Conservation (phyloP, 1,284 basidiomycete genomes). For the Calocybe gambosa region DNA sequence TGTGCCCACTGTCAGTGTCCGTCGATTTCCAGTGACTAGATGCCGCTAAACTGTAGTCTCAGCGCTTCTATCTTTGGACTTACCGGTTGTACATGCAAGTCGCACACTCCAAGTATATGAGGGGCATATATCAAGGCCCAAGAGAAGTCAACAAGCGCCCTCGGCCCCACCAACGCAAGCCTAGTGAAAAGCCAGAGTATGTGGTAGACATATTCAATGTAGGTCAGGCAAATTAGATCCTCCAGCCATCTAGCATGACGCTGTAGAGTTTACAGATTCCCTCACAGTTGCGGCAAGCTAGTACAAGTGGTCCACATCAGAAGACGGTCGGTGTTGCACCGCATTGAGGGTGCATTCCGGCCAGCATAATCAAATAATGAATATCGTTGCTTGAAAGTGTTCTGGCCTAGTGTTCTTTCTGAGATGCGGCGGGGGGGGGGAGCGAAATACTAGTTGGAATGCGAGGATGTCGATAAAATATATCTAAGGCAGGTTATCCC, state of each 20-base stretch:
- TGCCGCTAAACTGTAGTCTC: no score
- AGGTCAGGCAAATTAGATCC: background rate
- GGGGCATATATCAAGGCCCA: background rate
- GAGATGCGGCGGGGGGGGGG: background rate
- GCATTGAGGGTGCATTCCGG: background rate
- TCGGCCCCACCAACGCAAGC: background rate
- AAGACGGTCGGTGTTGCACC: background rate
- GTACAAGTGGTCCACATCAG: background rate
- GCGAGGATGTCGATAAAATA: background rate
- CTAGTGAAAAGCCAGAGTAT: background rate
- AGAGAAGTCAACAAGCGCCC: background rate
- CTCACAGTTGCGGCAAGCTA: background rate
- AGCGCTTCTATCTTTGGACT: background rate
- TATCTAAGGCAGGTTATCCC: background rate
- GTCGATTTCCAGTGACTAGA: background rate
- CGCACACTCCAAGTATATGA: background rate
- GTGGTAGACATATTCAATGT: background rate
- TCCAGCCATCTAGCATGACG: background rate
- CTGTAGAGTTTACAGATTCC: background rate
- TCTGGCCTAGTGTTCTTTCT: background rate
- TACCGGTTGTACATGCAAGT: background rate
- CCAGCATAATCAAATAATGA: constrained; percentile 1
- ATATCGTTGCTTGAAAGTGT: background rate
- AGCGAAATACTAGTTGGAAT: background rate
- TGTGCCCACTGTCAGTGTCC: background rate